These are phyloP conservation scores for Buxus sempervirens DNA, from an alignment of 164 flowering plant genomes.

Conservation along the genomic window DNA sequence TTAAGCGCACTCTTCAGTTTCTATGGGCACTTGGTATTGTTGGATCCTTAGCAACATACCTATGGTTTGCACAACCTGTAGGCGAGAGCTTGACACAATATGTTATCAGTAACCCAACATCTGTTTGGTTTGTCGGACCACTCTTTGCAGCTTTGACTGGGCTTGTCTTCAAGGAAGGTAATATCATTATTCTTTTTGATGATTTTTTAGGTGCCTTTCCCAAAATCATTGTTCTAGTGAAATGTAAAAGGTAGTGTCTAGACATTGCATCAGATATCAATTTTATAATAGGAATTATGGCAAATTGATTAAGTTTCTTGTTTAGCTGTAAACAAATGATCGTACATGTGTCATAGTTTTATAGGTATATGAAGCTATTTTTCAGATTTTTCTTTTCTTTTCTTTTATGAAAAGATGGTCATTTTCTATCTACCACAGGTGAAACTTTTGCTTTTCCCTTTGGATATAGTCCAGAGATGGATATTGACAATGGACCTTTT, in stretches of 20 bases:
- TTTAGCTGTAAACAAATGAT: no score
- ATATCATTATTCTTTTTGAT: neutral
- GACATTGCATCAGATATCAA: neutral
- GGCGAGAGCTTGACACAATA: slow-evolving; percentile 61
- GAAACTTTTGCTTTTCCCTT: no score
- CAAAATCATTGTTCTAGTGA: neutral
- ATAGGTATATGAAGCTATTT: no score
- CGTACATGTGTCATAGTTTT: no score
- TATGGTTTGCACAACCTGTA: slow-evolving; percentile 55
- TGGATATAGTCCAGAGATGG: no score
- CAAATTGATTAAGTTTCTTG: no score
- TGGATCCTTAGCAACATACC: slow-evolving; percentile 64
- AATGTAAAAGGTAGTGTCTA: neutral
- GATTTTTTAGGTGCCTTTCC: neutral
- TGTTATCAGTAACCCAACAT: slow-evolving; percentile 57
- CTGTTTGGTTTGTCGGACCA: slow-evolving; percentile 94
- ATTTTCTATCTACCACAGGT: no score
- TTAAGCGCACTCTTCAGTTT: slow-evolving; percentile 90
- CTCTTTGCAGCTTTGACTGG: slow-evolving; percentile 92
- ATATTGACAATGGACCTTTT: no score
- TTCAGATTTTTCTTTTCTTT: no score
- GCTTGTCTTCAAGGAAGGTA: slow-evolving; percentile 98
- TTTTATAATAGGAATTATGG: no score
- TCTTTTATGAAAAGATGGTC: no score
- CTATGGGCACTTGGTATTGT: slow-evolving; percentile 75